Conservation (phyloP, 371 early-diverging fungal genomes). For the Apophysomyces elegans region DNA sequence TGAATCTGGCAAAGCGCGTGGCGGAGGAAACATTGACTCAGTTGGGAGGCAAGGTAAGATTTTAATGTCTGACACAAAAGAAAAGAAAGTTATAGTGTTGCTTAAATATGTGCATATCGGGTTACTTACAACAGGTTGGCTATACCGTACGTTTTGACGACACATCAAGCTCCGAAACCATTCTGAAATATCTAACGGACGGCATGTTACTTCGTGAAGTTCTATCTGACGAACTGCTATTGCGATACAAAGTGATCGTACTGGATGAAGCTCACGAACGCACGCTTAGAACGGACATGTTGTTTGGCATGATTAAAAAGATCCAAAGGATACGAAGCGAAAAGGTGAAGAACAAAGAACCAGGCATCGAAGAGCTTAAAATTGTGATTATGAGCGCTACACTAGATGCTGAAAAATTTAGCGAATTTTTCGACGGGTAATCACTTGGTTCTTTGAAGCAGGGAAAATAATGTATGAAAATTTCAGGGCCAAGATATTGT, state of each 20-base stretch:
- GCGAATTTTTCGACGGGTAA: slow-evolving; percentile 82
- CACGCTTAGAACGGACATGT: slow-evolving; percentile 94
- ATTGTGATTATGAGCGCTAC: slow-evolving; percentile 98
- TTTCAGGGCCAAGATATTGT: slow-evolving; percentile 71
- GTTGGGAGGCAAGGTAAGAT: slow-evolving; percentile 67
- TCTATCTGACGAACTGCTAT: slow-evolving; percentile 79
- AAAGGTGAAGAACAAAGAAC: slow-evolving; percentile 42
- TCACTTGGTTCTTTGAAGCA: slow-evolving; percentile 2
- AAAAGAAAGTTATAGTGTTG: too few species aligned
- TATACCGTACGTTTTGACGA: slow-evolving; percentile 98
- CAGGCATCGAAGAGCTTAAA: slow-evolving; percentile 68
- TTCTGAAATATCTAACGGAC: slow-evolving; percentile 97
- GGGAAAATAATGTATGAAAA: slow-evolving; percentile 2
- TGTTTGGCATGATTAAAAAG: slow-evolving; percentile 93
- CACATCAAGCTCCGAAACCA: slow-evolving; percentile 78
- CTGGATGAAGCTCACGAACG: slow-evolving; percentile 99
- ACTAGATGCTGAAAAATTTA: slow-evolving; percentile 90
- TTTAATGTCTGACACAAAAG: background rate
- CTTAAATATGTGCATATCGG: background rate
- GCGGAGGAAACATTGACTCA: slow-evolving; percentile 85
- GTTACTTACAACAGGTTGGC: slow-evolving; percentile 63
- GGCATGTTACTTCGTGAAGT: slow-evolving; percentile 97
- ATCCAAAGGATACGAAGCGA: slow-evolving; percentile 72
- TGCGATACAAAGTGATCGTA: slow-evolving; percentile 86
- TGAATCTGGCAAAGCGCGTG: slow-evolving; percentile 92